phyloP scores from a whole-genome alignment of 345 rosid species.

The Cochlearia excelsa region DNA sequence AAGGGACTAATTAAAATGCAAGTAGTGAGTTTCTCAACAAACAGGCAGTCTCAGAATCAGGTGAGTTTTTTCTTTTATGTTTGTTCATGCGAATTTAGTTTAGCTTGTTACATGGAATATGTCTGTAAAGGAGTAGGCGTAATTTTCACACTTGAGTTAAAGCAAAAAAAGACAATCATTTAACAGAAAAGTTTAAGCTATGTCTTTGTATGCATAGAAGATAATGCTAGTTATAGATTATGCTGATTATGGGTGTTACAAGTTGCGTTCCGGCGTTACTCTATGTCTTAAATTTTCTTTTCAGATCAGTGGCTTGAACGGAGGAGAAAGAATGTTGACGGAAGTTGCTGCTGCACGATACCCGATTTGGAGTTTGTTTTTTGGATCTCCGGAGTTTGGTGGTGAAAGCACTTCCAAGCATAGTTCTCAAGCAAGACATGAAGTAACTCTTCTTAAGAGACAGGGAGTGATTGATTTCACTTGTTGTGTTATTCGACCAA shows the following conservation, averaged over 20 bases:
- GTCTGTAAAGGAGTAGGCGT: neutral
- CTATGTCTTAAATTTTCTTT: neutral
- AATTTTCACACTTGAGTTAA: too few species aligned
- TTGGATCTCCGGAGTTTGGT: too few species aligned
- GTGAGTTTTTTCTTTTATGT: neutral
- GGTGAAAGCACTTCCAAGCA: too few species aligned
- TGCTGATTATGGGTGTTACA: neutral
- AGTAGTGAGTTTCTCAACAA: neutral
- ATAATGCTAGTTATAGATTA: neutral
- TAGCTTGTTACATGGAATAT: neutral
- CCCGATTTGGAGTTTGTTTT: too few species aligned
- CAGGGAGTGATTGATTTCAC: too few species aligned
- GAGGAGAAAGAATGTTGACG: too few species aligned
- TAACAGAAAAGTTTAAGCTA: neutral
- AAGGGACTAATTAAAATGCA: conserved; percentile 43
- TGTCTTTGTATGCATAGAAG: neutral
- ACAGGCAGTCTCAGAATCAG: neutral
- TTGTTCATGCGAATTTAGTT: neutral
- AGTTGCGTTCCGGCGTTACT: neutral
- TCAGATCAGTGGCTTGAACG: too few species aligned
- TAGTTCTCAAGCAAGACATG: too few species aligned
- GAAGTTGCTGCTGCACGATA: too few species aligned
- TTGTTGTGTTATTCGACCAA: too few species aligned
- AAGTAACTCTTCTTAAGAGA: too few species aligned
- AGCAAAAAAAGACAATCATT: too few species aligned